Evolutionary conservation across 257 asterid species (phyloP).

Genomic region (Striga asiatica): DNA sequence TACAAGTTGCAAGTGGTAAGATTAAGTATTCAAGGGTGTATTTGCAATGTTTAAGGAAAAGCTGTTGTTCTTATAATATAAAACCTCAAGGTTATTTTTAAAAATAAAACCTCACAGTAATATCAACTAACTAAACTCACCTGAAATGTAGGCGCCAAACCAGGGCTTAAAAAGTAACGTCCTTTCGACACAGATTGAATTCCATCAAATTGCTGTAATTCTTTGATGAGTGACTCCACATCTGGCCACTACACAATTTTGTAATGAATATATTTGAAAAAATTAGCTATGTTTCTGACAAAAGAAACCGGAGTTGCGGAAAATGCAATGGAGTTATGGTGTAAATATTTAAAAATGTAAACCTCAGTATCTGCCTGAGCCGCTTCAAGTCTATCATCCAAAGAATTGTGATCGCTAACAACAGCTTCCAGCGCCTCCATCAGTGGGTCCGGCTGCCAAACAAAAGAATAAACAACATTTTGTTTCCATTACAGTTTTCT

Average conservation of each 20-base stretch:
- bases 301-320: not conserved
- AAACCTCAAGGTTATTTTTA: too few species aligned
- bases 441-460: slow-evolving; percentile 83
- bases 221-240: slow-evolving; percentile 75
- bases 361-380: slow-evolving; percentile 66
- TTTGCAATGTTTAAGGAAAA: too few species aligned
- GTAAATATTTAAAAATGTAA: not conserved
- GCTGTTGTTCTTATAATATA: too few species aligned
- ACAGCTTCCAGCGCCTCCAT: slow-evolving; percentile 82
- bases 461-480: slow-evolving; percentile 8
- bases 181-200: slow-evolving; percentile 82
- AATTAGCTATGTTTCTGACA: not conserved
- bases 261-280: not conserved
- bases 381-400: slow-evolving; percentile 58
- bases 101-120: too few species aligned
- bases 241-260: slow-evolving; percentile 59
- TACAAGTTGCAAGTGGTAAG: too few species aligned
- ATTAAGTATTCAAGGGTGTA: too few species aligned
- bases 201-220: slow-evolving; percentile 51
- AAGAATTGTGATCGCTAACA: slow-evolving; percentile 51
- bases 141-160: slow-evolving; percentile 97
- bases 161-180: slow-evolving; percentile 80
- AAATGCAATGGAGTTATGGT: not conserved
- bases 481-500: slow-evolving; percentile 8
- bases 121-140: slow-evolving; percentile 23